phyloP scores from a whole-genome alignment of 108 stramenopile genomes.

The Cyclotella distinguenda region DNA sequence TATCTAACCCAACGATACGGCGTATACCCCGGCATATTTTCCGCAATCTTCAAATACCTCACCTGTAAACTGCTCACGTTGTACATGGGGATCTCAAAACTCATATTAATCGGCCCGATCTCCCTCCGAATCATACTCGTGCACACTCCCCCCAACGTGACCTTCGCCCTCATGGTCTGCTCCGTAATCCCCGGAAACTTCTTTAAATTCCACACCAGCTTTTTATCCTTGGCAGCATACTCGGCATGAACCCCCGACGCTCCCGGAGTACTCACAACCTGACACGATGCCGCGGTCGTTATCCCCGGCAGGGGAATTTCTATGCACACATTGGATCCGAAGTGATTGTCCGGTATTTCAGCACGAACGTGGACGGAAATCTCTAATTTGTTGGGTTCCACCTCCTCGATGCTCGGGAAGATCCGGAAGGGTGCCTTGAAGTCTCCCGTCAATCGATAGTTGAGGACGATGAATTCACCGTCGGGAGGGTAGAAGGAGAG shows the following conservation, averaged over 20 bases:
- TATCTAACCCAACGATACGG: constrained; percentile 99
- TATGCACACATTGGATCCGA: constrained; percentile 93
- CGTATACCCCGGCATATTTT: constrained; percentile 93
- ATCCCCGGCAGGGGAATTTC: constrained; percentile 87
- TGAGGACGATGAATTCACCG: constrained; percentile 98
- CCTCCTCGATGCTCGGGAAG: constrained; percentile 94
- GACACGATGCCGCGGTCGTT: constrained; percentile 70
- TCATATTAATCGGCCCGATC: constrained; percentile 96
- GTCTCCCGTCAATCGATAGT: constrained; percentile 96
- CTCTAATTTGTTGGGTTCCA: constrained; percentile 87
- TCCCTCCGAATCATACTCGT: constrained; percentile 87
- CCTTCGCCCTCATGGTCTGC: constrained; percentile 89
- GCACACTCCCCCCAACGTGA: constrained; percentile 71
- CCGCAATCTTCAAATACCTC: constrained; percentile 95
- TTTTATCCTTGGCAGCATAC: constrained; percentile 69
- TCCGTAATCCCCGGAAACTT: constrained; percentile 96
- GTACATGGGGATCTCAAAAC: constrained; percentile 99
- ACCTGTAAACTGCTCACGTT: constrained; percentile 98
- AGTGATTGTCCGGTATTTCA: constrained; percentile 95
- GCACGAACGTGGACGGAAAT: constrained; percentile 88
- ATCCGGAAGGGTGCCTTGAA: constrained; percentile 97
- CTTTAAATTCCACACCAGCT: constrained; percentile 95
- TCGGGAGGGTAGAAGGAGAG: constrained; percentile 97
- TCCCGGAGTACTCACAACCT: constrained; percentile 67
- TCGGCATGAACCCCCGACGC: constrained; percentile 75